Percentiles rank a stretch among this genome's conserved stretches.
Conservation (phyloP, 2,329 filamentous ascomycete species). For the Fusarium falciforme region DNA sequence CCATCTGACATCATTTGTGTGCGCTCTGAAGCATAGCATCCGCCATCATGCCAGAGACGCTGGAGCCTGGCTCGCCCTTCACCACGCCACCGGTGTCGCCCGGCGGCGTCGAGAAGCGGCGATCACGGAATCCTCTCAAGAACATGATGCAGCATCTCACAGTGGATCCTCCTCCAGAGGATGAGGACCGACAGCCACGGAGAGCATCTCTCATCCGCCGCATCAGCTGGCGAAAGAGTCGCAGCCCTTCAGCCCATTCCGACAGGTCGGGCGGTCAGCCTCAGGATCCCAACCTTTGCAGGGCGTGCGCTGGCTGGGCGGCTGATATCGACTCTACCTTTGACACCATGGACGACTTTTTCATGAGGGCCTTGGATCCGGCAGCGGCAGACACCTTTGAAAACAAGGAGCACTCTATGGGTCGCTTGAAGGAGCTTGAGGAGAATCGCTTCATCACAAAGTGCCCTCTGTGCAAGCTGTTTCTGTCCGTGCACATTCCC, state of each 20-base stretch:
- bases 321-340: slow-evolving; percentile 49
- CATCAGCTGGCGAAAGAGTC: slow-evolving; percentile 51
- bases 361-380: slow-evolving; percentile 44
- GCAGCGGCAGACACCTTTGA: slow-evolving; percentile 48
- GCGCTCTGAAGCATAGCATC: background rate
- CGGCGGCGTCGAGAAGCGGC: slow-evolving; percentile 44
- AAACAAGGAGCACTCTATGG: slow-evolving; percentile 46
- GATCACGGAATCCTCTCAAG: slow-evolving; percentile 50
- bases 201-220: slow-evolving; percentile 50
- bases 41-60: slow-evolving; percentile 45
- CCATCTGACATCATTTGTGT: background rate
- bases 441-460: slow-evolving; percentile 49
- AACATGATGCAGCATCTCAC: slow-evolving; percentile 54
- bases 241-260: slow-evolving; percentile 50
- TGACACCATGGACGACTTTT: slow-evolving; percentile 47
- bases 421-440: slow-evolving; percentile 44
- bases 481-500: slow-evolving; percentile 48
- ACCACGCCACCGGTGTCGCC: slow-evolving; percentile 38
- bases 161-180: slow-evolving; percentile 46
- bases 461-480: slow-evolving; percentile 51
- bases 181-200: slow-evolving; percentile 43
- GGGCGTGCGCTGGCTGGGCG: slow-evolving; percentile 47
- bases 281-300: slow-evolving; percentile 48
- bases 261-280: slow-evolving; percentile 43
- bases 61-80: slow-evolving; percentile 42